Conservation (phyloP, 306 rosid species). For the Dalbergia cochinchinensis region DNA sequence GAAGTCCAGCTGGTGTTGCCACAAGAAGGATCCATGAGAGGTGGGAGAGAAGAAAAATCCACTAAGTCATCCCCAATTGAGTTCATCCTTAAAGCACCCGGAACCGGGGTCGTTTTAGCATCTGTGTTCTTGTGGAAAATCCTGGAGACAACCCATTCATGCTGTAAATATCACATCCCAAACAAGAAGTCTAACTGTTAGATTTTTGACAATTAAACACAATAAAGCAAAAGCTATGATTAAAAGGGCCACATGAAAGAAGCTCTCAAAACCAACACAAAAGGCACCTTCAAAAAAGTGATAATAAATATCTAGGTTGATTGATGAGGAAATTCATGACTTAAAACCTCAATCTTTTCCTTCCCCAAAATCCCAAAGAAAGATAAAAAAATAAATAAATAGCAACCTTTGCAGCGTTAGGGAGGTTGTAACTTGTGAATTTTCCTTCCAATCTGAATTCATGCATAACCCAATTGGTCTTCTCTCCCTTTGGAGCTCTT, state of each 20-base stretch:
- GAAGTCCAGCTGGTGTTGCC: constrained; percentile 15
- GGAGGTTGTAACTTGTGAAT: constrained; percentile 54
- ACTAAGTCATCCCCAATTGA: constrained; percentile 64
- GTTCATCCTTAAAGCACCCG: constrained; percentile 54
- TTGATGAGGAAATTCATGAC: constrained; percentile 32
- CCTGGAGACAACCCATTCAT: constrained; percentile 92
- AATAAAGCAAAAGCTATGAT: constrained; percentile 24
- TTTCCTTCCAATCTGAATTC: constrained; percentile 86
- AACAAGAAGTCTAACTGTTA: neutral
- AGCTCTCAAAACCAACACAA: constrained; percentile 57
- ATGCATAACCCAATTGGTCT: constrained; percentile 97
- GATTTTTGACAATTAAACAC: neutral
- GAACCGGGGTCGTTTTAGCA: constrained; percentile 43
- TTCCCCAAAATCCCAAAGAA: neutral
- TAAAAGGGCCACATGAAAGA: constrained; percentile 56
- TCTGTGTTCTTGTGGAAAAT: constrained; percentile 82
- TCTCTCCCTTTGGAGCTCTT: constrained; percentile 95
- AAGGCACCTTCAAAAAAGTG: constrained; percentile 42
- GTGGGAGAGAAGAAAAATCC: constrained; percentile 79
- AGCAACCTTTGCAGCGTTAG: constrained; percentile 70
- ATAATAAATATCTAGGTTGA: neutral
- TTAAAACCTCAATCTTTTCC: constrained; percentile 12
- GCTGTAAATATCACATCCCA: constrained; percentile 50
- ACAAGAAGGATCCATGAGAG: constrained; percentile 60
- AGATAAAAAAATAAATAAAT: neutral